Evolutionary conservation across 768 basidiomycete genomes (phyloP).

Genomic region (Tylopilus rubrobrunneus): DNA sequence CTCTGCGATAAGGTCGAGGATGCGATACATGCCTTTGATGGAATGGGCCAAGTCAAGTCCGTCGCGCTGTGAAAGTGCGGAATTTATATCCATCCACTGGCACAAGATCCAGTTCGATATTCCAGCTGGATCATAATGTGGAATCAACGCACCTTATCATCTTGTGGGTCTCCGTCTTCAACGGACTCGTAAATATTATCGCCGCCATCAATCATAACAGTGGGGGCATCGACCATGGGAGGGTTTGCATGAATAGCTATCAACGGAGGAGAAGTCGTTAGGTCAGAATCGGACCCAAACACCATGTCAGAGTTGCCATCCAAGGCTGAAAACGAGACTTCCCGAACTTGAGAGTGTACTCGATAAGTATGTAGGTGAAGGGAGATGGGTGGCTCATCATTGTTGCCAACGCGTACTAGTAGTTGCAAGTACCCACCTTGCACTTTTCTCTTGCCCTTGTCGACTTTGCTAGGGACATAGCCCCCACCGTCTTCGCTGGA

Average conservation of each 20-base stretch:
- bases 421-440: constrained; percentile 8
- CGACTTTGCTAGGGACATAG: constrained; percentile 4
- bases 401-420: not conserved
- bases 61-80: constrained; percentile 1
- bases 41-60: constrained; percentile 22
- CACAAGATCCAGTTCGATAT: no score
- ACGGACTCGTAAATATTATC: constrained; percentile 18
- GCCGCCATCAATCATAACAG: not conserved
- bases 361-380: not conserved
- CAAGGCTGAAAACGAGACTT: constrained; percentile 1
- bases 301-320: constrained; percentile 1
- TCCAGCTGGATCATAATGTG: constrained; percentile 27
- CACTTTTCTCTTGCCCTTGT: constrained; percentile 20
- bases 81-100: no score
- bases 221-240: not conserved
- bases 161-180: constrained; percentile 1
- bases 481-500: not conserved
- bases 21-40: constrained; percentile 46
- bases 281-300: not conserved
- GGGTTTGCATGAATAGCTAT: not conserved
- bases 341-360: not conserved
- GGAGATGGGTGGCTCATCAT: not conserved
- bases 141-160: constrained; percentile 10
- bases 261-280: constrained; percentile 1
- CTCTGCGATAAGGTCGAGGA: constrained; percentile 53